phyloP scores from a whole-genome alignment of 495 filamentous ascomycete genomes.

The Tuber borchii region DNA sequence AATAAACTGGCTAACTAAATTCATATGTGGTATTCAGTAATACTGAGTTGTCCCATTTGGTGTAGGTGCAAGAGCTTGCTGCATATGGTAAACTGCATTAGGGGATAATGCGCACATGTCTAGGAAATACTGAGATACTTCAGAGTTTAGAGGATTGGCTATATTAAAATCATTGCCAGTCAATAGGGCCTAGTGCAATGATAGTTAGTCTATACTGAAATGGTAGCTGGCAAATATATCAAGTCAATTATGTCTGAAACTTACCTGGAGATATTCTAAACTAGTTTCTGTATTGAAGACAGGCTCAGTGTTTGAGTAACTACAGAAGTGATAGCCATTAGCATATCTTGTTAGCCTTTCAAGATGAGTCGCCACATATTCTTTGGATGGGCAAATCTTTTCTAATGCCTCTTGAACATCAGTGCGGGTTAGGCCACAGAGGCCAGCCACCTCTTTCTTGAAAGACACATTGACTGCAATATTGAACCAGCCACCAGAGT shows the following conservation, averaged over 20 bases:
- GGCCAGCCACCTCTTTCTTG: background rate
- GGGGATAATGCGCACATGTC: background rate
- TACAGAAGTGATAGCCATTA: constrained; percentile 5
- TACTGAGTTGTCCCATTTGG: background rate
- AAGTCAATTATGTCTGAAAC: background rate
- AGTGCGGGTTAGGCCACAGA: constrained; percentile 6
- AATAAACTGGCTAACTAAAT: too few relatives aligned
- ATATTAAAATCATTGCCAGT: background rate
- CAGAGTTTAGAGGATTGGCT: background rate
- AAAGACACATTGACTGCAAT: constrained; percentile 9
- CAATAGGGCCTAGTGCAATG: background rate
- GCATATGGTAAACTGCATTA: background rate
- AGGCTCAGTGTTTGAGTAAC: background rate
- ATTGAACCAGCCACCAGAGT: background rate
- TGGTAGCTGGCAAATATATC: background rate
- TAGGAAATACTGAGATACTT: background rate
- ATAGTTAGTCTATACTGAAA: background rate
- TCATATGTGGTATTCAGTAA: background rate
- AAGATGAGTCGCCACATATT: background rate
- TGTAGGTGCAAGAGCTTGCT: constrained; percentile 5
- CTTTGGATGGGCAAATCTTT: background rate
- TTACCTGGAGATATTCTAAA: constrained; percentile 11
- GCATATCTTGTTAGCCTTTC: background rate
- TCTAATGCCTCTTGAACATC: constrained; percentile 6
- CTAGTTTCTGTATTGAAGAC: constrained; percentile 8